Conservation (phyloP, 108 stramenopile genomes). For the Cyclotella atomus region DNA sequence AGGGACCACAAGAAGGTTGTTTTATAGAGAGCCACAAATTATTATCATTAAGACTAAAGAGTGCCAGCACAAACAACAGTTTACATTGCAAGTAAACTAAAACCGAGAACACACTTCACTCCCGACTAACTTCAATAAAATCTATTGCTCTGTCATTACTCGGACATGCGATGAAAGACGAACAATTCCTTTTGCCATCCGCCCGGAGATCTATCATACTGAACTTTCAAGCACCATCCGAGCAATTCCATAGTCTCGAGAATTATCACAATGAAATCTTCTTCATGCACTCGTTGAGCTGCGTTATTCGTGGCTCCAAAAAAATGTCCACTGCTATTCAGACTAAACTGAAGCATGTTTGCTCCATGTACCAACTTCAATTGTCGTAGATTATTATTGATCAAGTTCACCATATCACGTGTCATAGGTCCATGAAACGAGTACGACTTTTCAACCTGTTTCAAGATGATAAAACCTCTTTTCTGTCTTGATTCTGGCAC, state of each 20-base stretch:
- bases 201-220: neutral
- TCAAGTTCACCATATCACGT: neutral
- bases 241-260: neutral
- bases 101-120: too few species aligned
- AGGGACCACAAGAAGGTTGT: too few species aligned
- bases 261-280: neutral
- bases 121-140: too few species aligned
- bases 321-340: neutral
- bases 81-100: too few species aligned
- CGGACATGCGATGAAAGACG: neutral
- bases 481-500: neutral
- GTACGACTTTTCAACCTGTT: neutral
- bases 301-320: too few species aligned
- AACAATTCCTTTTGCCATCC: neutral
- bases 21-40: too few species aligned
- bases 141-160: neutral
- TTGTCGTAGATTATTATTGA: neutral
- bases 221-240: neutral
- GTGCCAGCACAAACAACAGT: too few species aligned
- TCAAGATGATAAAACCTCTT: too few species aligned
- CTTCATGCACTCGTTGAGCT: neutral
- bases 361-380: neutral
- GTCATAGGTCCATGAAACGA: neutral
- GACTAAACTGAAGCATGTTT: neutral
- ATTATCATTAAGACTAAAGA: too few species aligned